Evolutionary conservation across 805 yeast species (phyloP).

Genomic region (Jamesozyma rosinii): DNA sequence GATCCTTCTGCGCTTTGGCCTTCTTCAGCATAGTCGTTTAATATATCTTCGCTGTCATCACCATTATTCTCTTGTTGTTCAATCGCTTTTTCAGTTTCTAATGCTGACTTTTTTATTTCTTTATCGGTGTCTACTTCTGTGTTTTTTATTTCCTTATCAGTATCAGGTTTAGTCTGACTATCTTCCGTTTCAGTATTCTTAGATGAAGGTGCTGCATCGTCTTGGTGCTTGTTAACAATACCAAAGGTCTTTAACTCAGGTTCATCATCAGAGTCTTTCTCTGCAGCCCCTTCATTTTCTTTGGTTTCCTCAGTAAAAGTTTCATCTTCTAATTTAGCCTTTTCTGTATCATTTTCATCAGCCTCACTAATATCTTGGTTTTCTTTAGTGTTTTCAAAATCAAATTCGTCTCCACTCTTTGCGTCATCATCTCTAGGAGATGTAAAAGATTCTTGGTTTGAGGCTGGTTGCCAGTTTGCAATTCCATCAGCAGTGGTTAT

Average conservation of each 20-base stretch:
- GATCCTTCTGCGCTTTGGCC: not conserved
- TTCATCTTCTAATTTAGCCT: not conserved
- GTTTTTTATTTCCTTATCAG: not conserved
- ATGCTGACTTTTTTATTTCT: not conserved
- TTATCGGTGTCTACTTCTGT: not conserved
- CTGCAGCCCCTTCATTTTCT: not conserved
- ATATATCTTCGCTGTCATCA: constrained; percentile 6
- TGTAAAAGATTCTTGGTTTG: constrained; percentile 6
- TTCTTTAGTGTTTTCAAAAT: constrained; percentile 8
- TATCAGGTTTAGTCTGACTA: not conserved
- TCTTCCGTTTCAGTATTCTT: not conserved
- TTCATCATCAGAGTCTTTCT: not conserved
- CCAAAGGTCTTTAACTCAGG: not conserved
- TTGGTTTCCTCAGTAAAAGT: not conserved
- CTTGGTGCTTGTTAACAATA: not conserved
- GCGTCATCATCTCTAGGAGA: constrained; percentile 1
- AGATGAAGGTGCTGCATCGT: not conserved
- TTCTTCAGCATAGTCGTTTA: constrained; percentile 6
- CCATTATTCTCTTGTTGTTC: not conserved
- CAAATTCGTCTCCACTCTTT: constrained; percentile 15
- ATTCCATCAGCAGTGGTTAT: not conserved
- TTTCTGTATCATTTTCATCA: not conserved
- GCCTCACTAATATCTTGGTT: not conserved
- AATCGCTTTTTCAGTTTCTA: not conserved
- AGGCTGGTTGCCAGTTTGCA: not conserved